These are phyloP conservation scores for Salix arbutifolia DNA, from an alignment of 345 rosid genomes.

Conservation along the genomic window DNA sequence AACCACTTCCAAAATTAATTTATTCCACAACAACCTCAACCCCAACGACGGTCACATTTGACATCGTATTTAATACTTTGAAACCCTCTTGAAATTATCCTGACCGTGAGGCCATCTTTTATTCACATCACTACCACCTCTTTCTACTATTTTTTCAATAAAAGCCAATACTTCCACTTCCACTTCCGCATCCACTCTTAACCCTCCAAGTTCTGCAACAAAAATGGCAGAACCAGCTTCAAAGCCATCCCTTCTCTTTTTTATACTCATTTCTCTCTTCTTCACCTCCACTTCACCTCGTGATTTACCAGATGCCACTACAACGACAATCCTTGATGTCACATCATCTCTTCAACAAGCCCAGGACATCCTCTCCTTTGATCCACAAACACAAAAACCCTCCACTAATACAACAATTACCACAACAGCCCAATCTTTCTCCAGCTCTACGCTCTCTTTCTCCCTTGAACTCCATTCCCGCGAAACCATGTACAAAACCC, in stretches of 20 bases:
- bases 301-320: conserved; percentile 3
- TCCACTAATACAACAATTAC: not conserved
- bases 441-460: conserved; percentile 32
- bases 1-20: too few species aligned
- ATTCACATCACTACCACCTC: too few species aligned
- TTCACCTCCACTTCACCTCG: conserved; percentile 34
- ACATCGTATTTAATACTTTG: too few species aligned
- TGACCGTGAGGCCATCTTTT: too few species aligned
- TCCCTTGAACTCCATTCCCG: conserved; percentile 61
- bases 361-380: conserved; percentile 37
- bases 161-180: not conserved
- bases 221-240: conserved; percentile 1
- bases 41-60: too few species aligned
- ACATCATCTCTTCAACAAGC: conserved; percentile 49
- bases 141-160: too few species aligned
- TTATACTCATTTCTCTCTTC: conserved; percentile 10
- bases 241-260: conserved; percentile 7
- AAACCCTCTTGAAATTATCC: too few species aligned
- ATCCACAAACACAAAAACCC: conserved; percentile 22
- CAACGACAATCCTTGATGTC: conserved; percentile 38
- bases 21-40: too few species aligned
- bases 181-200: not conserved
- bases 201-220: conserved; percentile 11
- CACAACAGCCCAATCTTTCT: not conserved
- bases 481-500: conserved; percentile 39